Conservation (phyloP, 352 stramenopile genomes). For the Globisporangium nodosum region DNA sequence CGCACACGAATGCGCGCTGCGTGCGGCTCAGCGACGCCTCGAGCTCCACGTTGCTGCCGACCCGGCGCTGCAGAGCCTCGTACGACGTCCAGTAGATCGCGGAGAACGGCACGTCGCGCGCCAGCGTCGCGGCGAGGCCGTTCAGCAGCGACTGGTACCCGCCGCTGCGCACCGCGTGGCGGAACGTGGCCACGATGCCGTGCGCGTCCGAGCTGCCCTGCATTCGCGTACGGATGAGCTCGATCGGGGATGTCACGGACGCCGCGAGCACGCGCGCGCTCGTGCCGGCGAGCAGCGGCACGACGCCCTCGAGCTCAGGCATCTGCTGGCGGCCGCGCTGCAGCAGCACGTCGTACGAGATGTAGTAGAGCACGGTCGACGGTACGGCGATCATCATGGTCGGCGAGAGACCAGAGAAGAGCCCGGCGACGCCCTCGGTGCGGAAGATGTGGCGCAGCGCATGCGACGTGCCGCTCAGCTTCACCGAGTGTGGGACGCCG, state of each 20-base stretch:
- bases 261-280: conserved; percentile 66
- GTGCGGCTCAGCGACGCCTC: conserved; percentile 21
- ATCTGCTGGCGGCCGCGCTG: conserved; percentile 33
- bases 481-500: conserved; percentile 9
- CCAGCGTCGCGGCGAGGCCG: conserved; percentile 88
- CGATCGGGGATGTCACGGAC: conserved; percentile 81
- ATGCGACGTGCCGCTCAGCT: conserved; percentile 51
- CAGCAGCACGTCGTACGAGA: conserved; percentile 89
- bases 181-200: conserved; percentile 42
- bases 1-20: conserved; percentile 81
- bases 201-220: conserved; percentile 31
- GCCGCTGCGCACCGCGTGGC: conserved; percentile 44
- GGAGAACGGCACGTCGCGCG: conserved; percentile 93
- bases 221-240: conserved; percentile 87
- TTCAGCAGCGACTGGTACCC: conserved; percentile 81
- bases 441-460: conserved; percentile 75
- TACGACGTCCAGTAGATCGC: conserved; percentile 94
- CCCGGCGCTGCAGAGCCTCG: conserved; percentile 65
- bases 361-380: conserved; percentile 94
- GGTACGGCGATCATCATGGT: conserved; percentile 92
- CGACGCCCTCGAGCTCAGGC: conserved; percentile 27
- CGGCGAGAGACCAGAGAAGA: conserved; percentile 89
- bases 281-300: conserved; percentile 65
- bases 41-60: conserved; percentile 11
- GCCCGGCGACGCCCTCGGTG: conserved; percentile 60